Evolutionary conservation across 2,329 filamentous ascomycete genomes (phyloP), one percentile per base, ranked within the genome.

Genomic region (Eurotiales sp.): DNA sequence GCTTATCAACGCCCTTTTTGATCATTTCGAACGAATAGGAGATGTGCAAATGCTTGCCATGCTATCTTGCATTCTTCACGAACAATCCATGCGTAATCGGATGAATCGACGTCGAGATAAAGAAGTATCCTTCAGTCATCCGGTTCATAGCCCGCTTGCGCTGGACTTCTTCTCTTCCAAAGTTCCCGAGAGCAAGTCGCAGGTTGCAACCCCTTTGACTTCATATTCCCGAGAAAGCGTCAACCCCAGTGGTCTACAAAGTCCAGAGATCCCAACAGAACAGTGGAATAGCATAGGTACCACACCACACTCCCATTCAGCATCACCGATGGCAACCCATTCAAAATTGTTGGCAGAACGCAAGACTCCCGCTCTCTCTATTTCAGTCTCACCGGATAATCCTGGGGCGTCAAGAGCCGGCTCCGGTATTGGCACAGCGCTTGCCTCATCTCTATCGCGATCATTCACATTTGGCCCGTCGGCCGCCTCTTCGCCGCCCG

Each of bases 21-120:
- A 78, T 8, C 75, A 84, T 63, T 85, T 82, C 53, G 82, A 85
- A 60, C 68, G 66, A 8, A 71, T 77, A 30, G 82, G 78, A n/a
- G 81, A 86, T 62, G 70, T 82, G 1, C 82, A 85, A 61, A 83
- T 84, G 79, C 72, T 85, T 29, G 83, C 81, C n/a, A 82, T 83
- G 77, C 66, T 85, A 32, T 81, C 82, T 3, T 83, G 80, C 56
- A 73, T 85, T 29, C 74, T 85, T 49, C 68, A 75, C 12, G 75
- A 81, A 58, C 72, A 77, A 17, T 72, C 74, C 54, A 66, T 67
- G 11, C 69, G 73, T 32, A 67, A 66, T 21, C 66, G 61, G 29
- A 17, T 48, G 23, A 40, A 30, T 23, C 51, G 51, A 34, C 51
- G 46, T 11, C 32, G 51, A 30, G 51, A 53, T 14, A 42, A 54